Conservation (phyloP, 805 yeast species). For the Zygoascus tannicola region DNA sequence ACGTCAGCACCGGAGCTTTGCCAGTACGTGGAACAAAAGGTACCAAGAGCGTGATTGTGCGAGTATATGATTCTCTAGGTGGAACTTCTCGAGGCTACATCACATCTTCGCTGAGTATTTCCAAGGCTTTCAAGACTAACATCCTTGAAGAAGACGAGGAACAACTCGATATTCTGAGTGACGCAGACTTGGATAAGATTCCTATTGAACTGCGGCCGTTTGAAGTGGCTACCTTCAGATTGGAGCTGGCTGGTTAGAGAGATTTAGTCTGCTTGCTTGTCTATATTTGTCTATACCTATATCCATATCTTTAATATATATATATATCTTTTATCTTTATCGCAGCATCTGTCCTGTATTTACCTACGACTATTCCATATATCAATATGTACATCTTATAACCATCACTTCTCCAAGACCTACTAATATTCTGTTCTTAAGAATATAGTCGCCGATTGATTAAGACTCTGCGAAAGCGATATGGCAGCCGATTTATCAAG, state of each 20-base stretch:
- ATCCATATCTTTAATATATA: too few relatives aligned
- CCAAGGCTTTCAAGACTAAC: slow-evolving; percentile 42
- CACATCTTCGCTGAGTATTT: slow-evolving; percentile 32
- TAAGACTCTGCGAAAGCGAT: too few relatives aligned
- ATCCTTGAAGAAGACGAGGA: slow-evolving; percentile 33
- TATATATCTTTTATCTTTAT: too few relatives aligned
- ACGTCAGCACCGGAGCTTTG: slow-evolving; percentile 29
- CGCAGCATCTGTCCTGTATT: too few relatives aligned
- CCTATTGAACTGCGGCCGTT: slow-evolving; percentile 56
- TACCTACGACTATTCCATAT: too few relatives aligned
- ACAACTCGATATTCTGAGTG: slow-evolving; percentile 23
- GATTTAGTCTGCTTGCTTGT: too few relatives aligned
- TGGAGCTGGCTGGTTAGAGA: slow-evolving; percentile 24
- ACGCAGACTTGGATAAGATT: slow-evolving; percentile 24
- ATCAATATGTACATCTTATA: too few relatives aligned
- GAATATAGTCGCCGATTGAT: too few relatives aligned
- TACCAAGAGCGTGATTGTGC: slow-evolving; percentile 48
- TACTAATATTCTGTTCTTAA: too few relatives aligned
- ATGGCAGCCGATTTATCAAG: too few relatives aligned
- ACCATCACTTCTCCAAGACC: too few relatives aligned
- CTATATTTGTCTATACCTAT: too few relatives aligned
- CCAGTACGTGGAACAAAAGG: slow-evolving; percentile 38
- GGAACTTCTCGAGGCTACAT: slow-evolving; percentile 49
- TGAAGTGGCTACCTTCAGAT: slow-evolving; percentile 60
- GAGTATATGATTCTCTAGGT: slow-evolving; percentile 84